phyloP scores from a whole-genome alignment of 2,329 filamentous ascomycete species.

The Paracoccidioides lutzii region DNA sequence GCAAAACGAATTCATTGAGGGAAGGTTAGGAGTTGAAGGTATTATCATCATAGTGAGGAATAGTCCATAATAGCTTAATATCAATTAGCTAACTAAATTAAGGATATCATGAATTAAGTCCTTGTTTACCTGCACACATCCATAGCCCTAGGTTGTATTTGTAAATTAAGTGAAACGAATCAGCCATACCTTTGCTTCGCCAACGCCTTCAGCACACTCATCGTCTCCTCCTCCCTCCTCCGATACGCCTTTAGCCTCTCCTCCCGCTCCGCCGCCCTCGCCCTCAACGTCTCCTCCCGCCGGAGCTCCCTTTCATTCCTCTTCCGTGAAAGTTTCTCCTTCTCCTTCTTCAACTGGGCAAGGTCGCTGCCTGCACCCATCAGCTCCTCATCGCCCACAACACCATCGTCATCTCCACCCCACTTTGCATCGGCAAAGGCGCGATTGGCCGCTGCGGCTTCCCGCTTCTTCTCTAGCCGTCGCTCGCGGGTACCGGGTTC shows the following conservation, averaged over 20 bases:
- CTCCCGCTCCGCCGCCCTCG: conserved; percentile 65
- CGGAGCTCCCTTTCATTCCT: conserved; percentile 76
- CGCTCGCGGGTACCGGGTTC: conserved; percentile 74
- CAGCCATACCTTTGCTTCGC: conserved; percentile 67
- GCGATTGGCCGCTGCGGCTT: conserved; percentile 58
- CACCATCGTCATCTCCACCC: conserved; percentile 40
- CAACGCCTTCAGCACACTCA: conserved; percentile 66
- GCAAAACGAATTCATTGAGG: background rate
- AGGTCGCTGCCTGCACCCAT: conserved; percentile 56
- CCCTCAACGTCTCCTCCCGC: conserved; percentile 66
- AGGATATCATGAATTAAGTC: background rate
- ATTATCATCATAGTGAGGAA: background rate
- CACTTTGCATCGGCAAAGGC: conserved; percentile 51
- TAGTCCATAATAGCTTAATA: background rate
- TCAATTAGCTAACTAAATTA: background rate
- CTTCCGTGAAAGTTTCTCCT: conserved; percentile 53
- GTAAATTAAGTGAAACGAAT: background rate
- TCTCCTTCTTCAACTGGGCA: conserved; percentile 53
- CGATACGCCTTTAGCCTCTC: conserved; percentile 57
- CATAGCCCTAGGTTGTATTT: background rate
- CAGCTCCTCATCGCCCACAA: conserved; percentile 60
- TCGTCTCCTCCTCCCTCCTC: conserved; percentile 70
- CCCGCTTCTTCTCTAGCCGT: conserved; percentile 70
- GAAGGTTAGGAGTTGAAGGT: background rate
- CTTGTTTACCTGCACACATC: background rate